Conservation (phyloP, 352 stramenopile genomes). For the Phytopythium ostracodes region DNA sequence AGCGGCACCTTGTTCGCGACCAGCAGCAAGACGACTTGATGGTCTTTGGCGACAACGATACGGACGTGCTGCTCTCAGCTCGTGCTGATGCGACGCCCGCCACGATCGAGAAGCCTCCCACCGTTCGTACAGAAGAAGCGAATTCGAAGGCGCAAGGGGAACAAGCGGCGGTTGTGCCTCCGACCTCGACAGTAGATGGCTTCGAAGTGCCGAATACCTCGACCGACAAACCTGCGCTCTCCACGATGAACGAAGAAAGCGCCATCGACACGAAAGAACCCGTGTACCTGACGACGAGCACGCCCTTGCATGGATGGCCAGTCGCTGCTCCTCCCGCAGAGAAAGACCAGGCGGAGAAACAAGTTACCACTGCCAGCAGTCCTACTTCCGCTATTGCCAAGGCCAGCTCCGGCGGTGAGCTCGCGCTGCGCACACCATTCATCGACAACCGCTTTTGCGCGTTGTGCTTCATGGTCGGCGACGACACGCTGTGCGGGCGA, state of each 20-base stretch:
- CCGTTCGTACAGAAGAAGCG: neutral
- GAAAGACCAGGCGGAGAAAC: neutral
- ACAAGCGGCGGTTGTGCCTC: neutral
- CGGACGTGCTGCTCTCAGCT: neutral
- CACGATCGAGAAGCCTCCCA: neutral
- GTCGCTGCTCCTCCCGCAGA: neutral
- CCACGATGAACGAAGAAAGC: neutral
- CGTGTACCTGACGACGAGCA: slow-evolving; percentile 33
- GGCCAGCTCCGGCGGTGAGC: neutral
- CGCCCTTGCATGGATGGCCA: slow-evolving; percentile 43
- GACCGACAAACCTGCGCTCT: neutral
- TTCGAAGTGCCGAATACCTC: neutral
- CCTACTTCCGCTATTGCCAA: no score
- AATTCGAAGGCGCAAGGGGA: neutral
- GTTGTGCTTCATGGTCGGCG: slow-evolving; percentile 81
- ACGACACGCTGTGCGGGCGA: slow-evolving; percentile 64
- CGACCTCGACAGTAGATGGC: neutral
- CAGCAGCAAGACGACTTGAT: slow-evolving; percentile 20
- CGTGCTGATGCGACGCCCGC: neutral
- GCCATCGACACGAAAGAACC: slow-evolving; percentile 1
- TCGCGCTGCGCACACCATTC: slow-evolving; percentile 9
- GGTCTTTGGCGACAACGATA: slow-evolving; percentile 16
- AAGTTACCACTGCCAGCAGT: neutral
- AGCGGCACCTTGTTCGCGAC: slow-evolving; percentile 47
- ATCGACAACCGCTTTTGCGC: slow-evolving; percentile 72